A percentile compares a stretch with the other conserved stretches of the same genome.
Evolutionary conservation across 306 rosid genomes (phyloP).

Genomic region (Elaeagnus macrophylla): DNA sequence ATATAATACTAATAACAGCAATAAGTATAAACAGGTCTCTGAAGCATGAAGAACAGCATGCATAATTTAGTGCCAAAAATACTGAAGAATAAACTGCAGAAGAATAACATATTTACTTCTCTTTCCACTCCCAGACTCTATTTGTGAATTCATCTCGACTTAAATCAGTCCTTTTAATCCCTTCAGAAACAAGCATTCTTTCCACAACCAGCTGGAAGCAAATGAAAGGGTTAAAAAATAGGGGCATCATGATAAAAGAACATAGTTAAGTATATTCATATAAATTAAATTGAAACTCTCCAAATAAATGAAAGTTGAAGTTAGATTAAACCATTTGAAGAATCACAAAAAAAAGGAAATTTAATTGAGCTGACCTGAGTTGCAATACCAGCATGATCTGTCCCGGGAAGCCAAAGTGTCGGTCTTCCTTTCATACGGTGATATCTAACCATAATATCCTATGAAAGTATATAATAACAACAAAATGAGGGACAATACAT

Average conservation of each 20-base stretch:
- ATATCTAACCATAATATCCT: slow-evolving; percentile 97
- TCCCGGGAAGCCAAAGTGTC: slow-evolving; percentile 95
- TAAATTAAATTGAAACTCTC: neutral
- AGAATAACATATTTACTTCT: slow-evolving; percentile 51
- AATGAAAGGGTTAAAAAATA: slow-evolving; percentile 20
- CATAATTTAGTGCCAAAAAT: neutral
- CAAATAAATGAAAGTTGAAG: slow-evolving; percentile 4
- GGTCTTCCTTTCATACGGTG: slow-evolving; percentile 96
- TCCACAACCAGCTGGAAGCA: slow-evolving; percentile 86
- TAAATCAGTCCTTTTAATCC: slow-evolving; percentile 69
- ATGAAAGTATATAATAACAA: slow-evolving; percentile 18
- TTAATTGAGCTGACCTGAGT: slow-evolving; percentile 52
- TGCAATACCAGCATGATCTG: slow-evolving; percentile 99
- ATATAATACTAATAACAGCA: no score
- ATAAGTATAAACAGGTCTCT: neutral
- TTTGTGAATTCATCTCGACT: slow-evolving; percentile 74
- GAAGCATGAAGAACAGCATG: neutral
- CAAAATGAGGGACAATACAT: slow-evolving; percentile 2
- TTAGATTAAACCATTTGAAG: neutral
- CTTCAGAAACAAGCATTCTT: slow-evolving; percentile 90
- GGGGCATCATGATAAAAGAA: slow-evolving; percentile 2
- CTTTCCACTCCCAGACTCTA: slow-evolving; percentile 96
- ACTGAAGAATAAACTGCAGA: slow-evolving; percentile 17
- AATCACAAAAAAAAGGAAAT: slow-evolving; percentile 7
- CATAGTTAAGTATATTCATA: neutral